A percentile compares a stretch with the other conserved stretches of the same genome.
These are phyloP conservation scores for Hymenoscyphus repandus DNA, from an alignment of 2,329 filamentous ascomycete species.

Conservation along the genomic window DNA sequence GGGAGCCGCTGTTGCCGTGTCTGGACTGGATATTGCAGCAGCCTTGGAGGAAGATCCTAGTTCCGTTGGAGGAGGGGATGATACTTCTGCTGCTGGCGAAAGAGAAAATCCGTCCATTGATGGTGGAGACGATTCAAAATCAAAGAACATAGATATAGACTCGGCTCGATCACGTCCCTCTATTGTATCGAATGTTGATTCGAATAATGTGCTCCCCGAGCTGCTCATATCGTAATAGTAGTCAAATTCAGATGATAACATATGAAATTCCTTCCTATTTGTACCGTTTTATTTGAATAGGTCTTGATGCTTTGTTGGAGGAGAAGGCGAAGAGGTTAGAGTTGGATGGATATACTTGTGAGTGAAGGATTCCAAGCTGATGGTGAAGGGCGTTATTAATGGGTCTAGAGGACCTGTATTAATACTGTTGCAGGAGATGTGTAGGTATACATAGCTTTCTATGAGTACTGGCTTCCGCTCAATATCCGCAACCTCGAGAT, in stretches of 20 bases:
- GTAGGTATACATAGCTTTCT: too few species aligned
- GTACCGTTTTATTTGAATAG: not conserved
- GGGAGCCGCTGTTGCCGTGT: constrained; percentile 6
- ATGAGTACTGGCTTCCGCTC: too few species aligned
- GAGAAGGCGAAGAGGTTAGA: too few species aligned
- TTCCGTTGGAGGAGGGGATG: not conserved
- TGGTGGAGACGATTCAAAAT: constrained; percentile 16
- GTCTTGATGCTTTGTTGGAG: too few species aligned
- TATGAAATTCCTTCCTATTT: not conserved
- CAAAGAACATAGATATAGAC: constrained; percentile 18
- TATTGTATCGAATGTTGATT: not conserved
- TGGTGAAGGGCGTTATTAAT: too few species aligned
- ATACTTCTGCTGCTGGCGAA: not conserved
- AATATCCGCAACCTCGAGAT: too few species aligned
- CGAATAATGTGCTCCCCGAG: not conserved
- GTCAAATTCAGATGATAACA: not conserved
- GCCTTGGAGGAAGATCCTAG: too few species aligned
- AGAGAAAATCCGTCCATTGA: not conserved
- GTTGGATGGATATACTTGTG: too few species aligned
- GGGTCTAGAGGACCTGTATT: too few species aligned
- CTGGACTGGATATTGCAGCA: not conserved
- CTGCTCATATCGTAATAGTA: not conserved
- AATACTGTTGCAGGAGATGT: too few species aligned
- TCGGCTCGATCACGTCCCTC: constrained; percentile 7
- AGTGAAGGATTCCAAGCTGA: too few species aligned